Conservation (phyloP, 169 alveolate genomes). For the Eimeria maxima region DNA sequence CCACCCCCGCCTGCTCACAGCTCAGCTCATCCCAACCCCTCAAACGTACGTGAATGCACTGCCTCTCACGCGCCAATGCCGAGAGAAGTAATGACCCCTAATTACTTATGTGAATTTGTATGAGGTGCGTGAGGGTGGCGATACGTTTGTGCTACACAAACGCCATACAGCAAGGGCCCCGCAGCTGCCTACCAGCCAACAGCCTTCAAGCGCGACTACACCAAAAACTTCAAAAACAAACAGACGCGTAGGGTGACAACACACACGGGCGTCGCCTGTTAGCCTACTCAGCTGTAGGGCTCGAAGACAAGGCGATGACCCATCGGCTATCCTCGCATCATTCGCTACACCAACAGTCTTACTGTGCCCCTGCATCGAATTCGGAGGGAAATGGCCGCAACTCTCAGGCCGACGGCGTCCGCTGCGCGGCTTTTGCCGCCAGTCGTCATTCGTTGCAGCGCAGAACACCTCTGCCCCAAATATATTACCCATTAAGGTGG, state of each 20-base stretch:
- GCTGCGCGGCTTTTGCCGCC: constrained; percentile 49
- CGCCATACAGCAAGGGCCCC: neutral
- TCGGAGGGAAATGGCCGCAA: neutral
- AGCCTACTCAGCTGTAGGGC: neutral
- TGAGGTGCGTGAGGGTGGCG: neutral
- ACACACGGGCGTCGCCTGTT: too few relatives aligned
- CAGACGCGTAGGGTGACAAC: neutral
- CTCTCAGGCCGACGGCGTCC: constrained; percentile 39
- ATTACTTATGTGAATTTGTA: neutral
- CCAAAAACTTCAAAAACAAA: neutral
- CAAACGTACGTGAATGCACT: neutral
- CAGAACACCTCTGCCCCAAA: constrained; percentile 24
- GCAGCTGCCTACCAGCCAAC: neutral
- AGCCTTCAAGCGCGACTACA: neutral
- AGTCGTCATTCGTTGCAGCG: constrained; percentile 50
- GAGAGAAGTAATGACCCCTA: neutral
- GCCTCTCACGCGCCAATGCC: neutral
- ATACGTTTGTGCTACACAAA: neutral
- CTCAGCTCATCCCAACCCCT: neutral
- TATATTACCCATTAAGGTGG: neutral
- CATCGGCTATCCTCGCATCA: neutral
- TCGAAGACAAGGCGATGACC: neutral
- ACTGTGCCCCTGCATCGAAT: neutral
- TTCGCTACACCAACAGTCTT: neutral
- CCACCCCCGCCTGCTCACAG: neutral